These are phyloP conservation scores for Centella asiatica DNA, from an alignment of 129 eudicot genomes.

Conservation along the genomic window DNA sequence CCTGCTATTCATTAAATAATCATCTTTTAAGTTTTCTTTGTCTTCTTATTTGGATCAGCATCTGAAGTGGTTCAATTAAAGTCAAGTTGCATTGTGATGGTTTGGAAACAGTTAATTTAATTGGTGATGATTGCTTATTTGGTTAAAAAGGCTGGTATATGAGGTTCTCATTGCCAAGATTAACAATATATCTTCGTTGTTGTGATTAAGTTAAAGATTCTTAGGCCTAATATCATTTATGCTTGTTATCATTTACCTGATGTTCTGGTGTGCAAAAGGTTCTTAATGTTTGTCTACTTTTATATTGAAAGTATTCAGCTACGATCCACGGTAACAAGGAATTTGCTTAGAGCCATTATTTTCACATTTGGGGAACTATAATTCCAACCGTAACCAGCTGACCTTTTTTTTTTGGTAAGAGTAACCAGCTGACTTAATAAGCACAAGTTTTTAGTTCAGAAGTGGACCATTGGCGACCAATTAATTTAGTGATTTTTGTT, in stretches of 20 bases:
- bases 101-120: neutral
- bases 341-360: no score
- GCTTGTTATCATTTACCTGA: neutral
- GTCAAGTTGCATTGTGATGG: slow-evolving; percentile 1
- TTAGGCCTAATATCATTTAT: neutral
- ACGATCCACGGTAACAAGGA: no score
- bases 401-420: no score
- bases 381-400: no score
- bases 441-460: no score
- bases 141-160: neutral
- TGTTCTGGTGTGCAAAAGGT: neutral
- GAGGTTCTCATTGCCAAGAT: neutral
- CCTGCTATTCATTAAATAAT: slow-evolving; percentile 15
- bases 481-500: no score
- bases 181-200: no score
- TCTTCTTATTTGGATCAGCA: neutral
- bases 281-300: neutral
- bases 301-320: no score
- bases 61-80: slow-evolving; percentile 1
- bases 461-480: no score
- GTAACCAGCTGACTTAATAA: no score
- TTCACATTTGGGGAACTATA: no score
- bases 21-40: neutral
- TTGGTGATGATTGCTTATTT: neutral
- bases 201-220: neutral